Percentiles rank a stretch among this genome's conserved stretches.
phyloP scores from a whole-genome alignment of 352 stramenopile genomes.

The Phytophthora meadii region DNA sequence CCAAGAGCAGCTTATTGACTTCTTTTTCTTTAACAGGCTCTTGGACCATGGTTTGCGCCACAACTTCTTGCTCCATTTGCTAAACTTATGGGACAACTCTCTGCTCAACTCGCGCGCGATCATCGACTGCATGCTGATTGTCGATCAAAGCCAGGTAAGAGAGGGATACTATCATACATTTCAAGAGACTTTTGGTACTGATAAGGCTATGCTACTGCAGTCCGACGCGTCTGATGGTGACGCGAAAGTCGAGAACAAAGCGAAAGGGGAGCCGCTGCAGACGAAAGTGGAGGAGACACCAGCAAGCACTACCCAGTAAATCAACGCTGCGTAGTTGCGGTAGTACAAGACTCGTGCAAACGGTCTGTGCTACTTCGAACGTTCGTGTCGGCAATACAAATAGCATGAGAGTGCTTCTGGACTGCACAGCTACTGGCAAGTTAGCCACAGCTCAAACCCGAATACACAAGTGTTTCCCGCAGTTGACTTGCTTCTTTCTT shows the following conservation, averaged over 20 bases:
- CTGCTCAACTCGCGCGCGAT: conserved; percentile 86
- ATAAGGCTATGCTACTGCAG: conserved; percentile 5
- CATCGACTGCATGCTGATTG: conserved; percentile 89
- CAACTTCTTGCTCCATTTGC: conserved; percentile 90
- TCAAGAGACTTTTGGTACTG: not conserved
- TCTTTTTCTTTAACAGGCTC: conserved; percentile 45
- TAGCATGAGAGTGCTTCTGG: conserved; percentile 15
- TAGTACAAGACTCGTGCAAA: conserved; percentile 19
- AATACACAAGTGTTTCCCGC: conserved; percentile 34
- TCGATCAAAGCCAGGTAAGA: conserved; percentile 68
- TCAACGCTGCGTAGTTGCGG: conserved; percentile 2
- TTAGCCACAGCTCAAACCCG: conserved; percentile 3
- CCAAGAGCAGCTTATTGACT: not conserved
- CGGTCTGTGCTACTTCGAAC: conserved; percentile 20
- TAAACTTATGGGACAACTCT: conserved; percentile 93
- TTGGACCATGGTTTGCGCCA: conserved; percentile 77
- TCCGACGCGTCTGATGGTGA: conserved; percentile 17
- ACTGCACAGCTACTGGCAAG: conserved; percentile 23
- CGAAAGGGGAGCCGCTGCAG: conserved; percentile 14
- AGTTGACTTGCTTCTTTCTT: conserved; percentile 10
- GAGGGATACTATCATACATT: too few species aligned
- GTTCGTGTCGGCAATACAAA: conserved; percentile 11
- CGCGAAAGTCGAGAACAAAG: conserved; percentile 12
- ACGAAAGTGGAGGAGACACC: conserved; percentile 15
- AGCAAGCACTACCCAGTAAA: conserved; percentile 23